phyloP scores from a whole-genome alignment of 495 filamentous ascomycete genomes.

The Tuber aestivum region DNA sequence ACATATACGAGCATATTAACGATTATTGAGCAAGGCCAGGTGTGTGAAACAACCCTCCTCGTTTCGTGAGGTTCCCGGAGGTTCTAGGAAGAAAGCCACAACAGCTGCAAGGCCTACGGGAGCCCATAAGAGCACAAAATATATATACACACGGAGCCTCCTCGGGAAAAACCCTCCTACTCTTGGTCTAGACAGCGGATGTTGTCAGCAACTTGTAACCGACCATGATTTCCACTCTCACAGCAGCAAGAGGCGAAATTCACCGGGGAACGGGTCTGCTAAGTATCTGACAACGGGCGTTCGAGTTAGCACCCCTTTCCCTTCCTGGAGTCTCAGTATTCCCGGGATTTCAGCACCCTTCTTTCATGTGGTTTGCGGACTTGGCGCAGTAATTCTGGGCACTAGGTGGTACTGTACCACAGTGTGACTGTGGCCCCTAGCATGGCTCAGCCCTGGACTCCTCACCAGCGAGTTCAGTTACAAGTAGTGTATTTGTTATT shows the following conservation, averaged over 20 bases:
- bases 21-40: not conserved
- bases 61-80: not conserved
- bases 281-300: not conserved
- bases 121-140: not conserved
- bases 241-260: not conserved
- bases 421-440: not conserved
- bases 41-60: not conserved
- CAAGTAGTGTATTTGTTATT: not conserved
- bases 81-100: not conserved
- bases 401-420: not conserved
- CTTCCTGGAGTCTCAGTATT: not conserved
- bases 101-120: not conserved
- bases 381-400: not conserved
- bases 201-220: conserved; percentile 4
- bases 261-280: not conserved
- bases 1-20: not conserved
- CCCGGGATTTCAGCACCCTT: not conserved
- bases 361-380: not conserved
- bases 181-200: not conserved
- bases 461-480: not conserved
- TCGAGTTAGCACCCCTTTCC: conserved; percentile 1
- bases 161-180: not conserved
- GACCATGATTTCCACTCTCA: not conserved
- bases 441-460: not conserved
- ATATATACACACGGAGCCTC: not conserved